Conservation (phyloP, 495 filamentous ascomycete species). For the Tuber indicum region DNA sequence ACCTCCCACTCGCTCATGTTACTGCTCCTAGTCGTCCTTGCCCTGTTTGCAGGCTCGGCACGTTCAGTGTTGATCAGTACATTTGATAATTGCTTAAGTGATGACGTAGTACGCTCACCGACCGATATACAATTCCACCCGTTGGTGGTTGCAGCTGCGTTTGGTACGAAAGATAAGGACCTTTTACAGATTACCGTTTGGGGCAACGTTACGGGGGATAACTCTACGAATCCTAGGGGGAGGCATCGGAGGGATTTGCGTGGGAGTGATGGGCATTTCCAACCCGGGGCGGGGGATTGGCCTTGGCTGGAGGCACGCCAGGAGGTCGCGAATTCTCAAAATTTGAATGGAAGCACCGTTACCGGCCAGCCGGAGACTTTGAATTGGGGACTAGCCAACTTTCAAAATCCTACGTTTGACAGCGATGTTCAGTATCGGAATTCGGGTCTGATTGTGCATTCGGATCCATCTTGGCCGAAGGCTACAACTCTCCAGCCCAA, state of each 20-base stretch:
- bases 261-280: constrained; percentile 12
- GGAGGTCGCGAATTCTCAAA: constrained; percentile 12
- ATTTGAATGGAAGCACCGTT: not conserved
- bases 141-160: constrained; percentile 61
- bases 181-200: constrained; percentile 76
- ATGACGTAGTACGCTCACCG: constrained; percentile 50
- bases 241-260: constrained; percentile 13
- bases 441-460: constrained; percentile 22
- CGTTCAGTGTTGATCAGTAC: constrained; percentile 54
- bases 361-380: not conserved
- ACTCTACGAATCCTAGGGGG: constrained; percentile 3
- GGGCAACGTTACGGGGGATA: constrained; percentile 73
- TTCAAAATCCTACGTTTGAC: constrained; percentile 31
- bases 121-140: constrained; percentile 75
- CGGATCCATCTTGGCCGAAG: constrained; percentile 10
- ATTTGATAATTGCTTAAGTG: constrained; percentile 76
- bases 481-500: constrained; percentile 25
- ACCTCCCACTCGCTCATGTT: not conserved
- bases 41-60: constrained; percentile 35
- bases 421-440: constrained; percentile 20
- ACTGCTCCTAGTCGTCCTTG: constrained; percentile 20
- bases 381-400: constrained; percentile 36
- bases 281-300: constrained; percentile 4
- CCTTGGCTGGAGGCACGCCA: constrained; percentile 28
- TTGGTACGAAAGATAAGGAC: constrained; percentile 51